Conservation (phyloP, 1,284 basidiomycete genomes). For the Porodaedalea pini region DNA sequence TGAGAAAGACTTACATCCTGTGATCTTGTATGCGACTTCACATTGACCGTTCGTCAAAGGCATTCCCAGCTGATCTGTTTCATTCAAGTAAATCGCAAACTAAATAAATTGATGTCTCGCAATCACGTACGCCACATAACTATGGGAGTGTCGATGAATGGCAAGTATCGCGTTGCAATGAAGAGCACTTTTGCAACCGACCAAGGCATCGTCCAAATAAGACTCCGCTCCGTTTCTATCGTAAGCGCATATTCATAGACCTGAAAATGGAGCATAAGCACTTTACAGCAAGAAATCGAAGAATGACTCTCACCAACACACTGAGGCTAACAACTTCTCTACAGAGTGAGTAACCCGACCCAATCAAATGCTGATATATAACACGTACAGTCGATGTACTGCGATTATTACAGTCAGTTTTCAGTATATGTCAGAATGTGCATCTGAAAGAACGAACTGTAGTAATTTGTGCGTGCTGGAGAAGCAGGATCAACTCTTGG, state of each 20-base stretch:
- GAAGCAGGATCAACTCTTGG: background rate
- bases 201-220: constrained; percentile 9
- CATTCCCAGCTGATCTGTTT: constrained; percentile 2
- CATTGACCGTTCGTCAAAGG: background rate
- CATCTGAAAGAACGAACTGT: background rate
- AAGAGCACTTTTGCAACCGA: constrained; percentile 10
- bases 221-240: constrained; percentile 1
- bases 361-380: background rate
- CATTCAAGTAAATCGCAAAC: background rate
- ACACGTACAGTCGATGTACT: constrained; percentile 9
- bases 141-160: constrained; percentile 11
- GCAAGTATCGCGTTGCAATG: constrained; percentile 4
- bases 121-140: background rate
- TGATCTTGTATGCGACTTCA: background rate
- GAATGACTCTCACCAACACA: background rate
- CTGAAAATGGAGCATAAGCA: background rate
- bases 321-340: constrained; percentile 1
- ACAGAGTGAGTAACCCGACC: background rate
- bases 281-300: background rate
- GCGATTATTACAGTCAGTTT: background rate
- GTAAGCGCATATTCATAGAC: constrained; percentile 10
- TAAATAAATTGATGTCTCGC: background rate
- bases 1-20: background rate
- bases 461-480: background rate
- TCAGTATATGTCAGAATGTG: too few species aligned